Evolutionary conservation across 225 moss, liverwort and hornwort species (phyloP), one percentile per base, ranked within the genome.

Genomic region (Marchantia polymorpha): DNA sequence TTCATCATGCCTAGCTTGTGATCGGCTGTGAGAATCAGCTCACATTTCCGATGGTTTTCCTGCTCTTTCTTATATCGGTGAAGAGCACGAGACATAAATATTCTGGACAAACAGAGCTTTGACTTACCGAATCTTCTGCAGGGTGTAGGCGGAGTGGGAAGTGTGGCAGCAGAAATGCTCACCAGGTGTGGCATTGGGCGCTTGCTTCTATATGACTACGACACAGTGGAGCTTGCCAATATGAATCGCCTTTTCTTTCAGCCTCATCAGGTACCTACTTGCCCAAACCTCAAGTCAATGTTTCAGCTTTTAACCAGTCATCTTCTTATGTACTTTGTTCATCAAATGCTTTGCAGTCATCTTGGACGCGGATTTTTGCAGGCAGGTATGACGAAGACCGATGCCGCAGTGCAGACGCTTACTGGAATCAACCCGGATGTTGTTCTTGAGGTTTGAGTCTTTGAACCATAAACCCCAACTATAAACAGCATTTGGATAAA

Each of bases 381-480:
- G 93, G 97, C 95, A 78, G 94, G 97, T 75, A 99, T 99, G 97
- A 93, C 97, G 22, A 99, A 99, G 82, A 99, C 97, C 74, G 97
- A 93, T 87, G 97, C 97, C 59, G 97, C 97, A 64, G 95, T 93
- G 53, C 93, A 99, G 85, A 99, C 94, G n/a, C 91, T 94, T 50
- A 85, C 86, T 50, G 94, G 88, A 72, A 99, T 99, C 69, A 99
- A 99, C 77, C 97, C 97, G 31, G 97, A 99, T 79, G 94, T 99
- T 84, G 84, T 85, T 26, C 94, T 99, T 80, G 94, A 99, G 95
- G 95, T 96, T 72, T 27, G 55, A 79, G 20, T 26, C 23, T 16
- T 39, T 64, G 72, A 25, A 52, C 22, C 14, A 8, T 19, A 17
- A 4, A 55, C 53, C 71, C 51, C 50, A 14, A 15, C 47, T 19